These are phyloP conservation scores for Phytopythium delawarense DNA, from an alignment of 352 stramenopile genomes.

Conservation along the genomic window DNA sequence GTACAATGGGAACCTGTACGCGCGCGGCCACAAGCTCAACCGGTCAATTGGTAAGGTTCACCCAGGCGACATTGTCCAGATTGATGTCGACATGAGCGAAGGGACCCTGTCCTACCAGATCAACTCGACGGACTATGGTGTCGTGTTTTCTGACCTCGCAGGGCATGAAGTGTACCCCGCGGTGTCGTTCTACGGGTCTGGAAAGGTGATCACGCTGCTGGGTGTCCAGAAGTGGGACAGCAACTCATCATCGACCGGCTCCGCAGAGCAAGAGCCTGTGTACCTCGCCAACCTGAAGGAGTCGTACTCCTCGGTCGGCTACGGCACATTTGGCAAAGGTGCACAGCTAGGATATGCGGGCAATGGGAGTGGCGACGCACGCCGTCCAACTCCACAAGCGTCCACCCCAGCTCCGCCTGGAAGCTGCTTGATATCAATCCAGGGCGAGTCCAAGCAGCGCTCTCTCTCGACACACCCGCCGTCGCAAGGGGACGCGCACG, in stretches of 20 bases:
- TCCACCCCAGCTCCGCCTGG: constrained; percentile 6
- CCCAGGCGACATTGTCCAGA: constrained; percentile 81
- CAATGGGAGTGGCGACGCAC: background rate
- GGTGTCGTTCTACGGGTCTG: constrained; percentile 88
- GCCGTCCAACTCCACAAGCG: background rate
- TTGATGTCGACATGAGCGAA: constrained; percentile 88
- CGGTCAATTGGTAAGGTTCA: constrained; percentile 87
- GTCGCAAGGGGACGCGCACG: constrained; percentile 61
- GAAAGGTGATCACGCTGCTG: constrained; percentile 82
- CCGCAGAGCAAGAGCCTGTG: constrained; percentile 46
- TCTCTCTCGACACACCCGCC: constrained; percentile 80
- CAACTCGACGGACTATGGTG: constrained; percentile 86
- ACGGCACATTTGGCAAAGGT: constrained; percentile 74
- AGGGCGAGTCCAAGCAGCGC: constrained; percentile 60
- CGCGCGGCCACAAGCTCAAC: constrained; percentile 82
- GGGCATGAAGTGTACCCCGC: constrained; percentile 84
- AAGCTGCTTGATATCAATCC: constrained; percentile 44
- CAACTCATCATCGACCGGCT: constrained; percentile 8
- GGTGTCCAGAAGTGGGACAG: constrained; percentile 77
- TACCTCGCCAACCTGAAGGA: constrained; percentile 79
- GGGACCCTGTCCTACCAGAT: constrained; percentile 86
- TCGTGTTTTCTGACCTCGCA: constrained; percentile 78
- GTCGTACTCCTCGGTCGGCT: constrained; percentile 74
- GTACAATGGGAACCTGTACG: constrained; percentile 91
- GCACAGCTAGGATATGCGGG: constrained; percentile 73